These are phyloP conservation scores for Lachancea cidri DNA, from an alignment of 805 yeast genomes.

Conservation along the genomic window DNA sequence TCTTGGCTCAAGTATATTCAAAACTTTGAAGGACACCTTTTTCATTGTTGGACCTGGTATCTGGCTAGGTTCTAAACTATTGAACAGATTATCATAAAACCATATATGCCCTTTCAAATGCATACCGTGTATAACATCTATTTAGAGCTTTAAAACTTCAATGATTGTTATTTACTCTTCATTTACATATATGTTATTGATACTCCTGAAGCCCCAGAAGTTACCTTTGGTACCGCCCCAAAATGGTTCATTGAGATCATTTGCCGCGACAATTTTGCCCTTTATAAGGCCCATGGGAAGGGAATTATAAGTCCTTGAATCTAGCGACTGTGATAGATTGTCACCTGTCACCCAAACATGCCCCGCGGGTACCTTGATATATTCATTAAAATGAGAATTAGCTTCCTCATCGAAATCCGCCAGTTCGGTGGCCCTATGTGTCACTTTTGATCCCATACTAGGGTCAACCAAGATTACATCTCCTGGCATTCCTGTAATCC, in stretches of 20 bases:
- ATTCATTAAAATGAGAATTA: conserved; percentile 37
- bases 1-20: conserved; percentile 30
- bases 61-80: conserved; percentile 60
- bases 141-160: not conserved
- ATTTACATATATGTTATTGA: conserved; percentile 45
- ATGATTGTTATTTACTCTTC: conserved; percentile 21
- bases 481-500: conserved; percentile 96
- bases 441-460: conserved; percentile 45
- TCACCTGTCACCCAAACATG: conserved; percentile 98
- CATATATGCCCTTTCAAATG: conserved; percentile 1
- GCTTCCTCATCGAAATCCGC: conserved; percentile 9
- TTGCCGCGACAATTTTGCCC: conserved; percentile 80
- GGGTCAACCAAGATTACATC: conserved; percentile 82
- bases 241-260: conserved; percentile 47
- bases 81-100: conserved; percentile 39
- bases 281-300: conserved; percentile 82
- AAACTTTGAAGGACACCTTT: conserved; percentile 22
- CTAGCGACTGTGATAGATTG: conserved; percentile 79
- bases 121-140: not conserved
- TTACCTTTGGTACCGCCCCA: conserved; percentile 33
- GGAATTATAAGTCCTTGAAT: conserved; percentile 85
- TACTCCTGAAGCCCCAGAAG: conserved; percentile 51
- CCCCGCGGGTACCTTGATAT: conserved; percentile 80
- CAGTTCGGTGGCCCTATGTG: conserved; percentile 15
- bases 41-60: conserved; percentile 50